A percentile compares a stretch with the other conserved stretches of the same genome.
Conservation (phyloP, 2,329 filamentous ascomycete species). For the Alternaria novae-zelandiae region DNA sequence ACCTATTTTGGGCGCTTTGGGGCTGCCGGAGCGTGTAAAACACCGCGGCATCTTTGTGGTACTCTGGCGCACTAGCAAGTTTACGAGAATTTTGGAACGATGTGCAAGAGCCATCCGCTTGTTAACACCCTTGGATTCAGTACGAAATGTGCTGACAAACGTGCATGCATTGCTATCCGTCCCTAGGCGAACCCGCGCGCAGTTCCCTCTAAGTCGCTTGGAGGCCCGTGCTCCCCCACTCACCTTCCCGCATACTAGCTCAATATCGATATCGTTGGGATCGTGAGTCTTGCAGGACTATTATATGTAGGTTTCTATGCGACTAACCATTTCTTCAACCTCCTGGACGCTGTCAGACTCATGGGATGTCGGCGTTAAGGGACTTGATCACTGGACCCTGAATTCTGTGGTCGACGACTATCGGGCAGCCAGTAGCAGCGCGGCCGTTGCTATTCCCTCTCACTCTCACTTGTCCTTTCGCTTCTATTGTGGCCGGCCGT, state of each 20-base stretch:
- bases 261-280: neutral
- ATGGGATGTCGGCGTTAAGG: neutral
- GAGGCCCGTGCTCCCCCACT: neutral
- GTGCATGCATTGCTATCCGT: neutral
- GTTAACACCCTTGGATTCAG: neutral
- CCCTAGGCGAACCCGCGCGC: neutral
- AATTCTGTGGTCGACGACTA: neutral
- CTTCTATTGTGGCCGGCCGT: neutral
- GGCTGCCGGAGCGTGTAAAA: slow-evolving; percentile 7
- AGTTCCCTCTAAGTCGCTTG: neutral
- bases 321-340: neutral
- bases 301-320: neutral
- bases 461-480: neutral
- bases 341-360: neutral
- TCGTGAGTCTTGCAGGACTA: neutral
- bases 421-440: neutral
- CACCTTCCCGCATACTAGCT: neutral
- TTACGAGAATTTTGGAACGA: neutral
- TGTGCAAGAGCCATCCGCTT: neutral
- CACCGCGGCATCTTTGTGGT: neutral
- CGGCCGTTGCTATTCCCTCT: neutral
- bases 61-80: neutral
- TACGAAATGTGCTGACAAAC: neutral
- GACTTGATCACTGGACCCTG: neutral
- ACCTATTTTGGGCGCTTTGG: slow-evolving; percentile 7